Evolutionary conservation across 2,329 filamentous ascomycete genomes (phyloP).

Genomic region (Stromatinia cepivora): DNA sequence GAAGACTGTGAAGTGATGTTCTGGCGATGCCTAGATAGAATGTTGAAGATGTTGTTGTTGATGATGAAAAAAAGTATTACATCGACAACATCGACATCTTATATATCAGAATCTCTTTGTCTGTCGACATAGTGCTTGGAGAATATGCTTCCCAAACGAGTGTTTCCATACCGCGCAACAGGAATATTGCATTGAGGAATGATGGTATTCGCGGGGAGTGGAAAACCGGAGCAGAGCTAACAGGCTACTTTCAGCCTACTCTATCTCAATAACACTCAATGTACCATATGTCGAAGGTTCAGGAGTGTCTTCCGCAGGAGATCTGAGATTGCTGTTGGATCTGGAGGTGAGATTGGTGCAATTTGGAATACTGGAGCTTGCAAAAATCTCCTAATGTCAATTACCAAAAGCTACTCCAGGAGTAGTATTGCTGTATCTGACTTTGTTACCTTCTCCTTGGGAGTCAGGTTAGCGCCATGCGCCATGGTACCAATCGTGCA

Average conservation of each 20-base stretch:
- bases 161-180: conserved; percentile 3
- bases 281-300: neutral
- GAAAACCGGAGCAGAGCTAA: conserved; percentile 12
- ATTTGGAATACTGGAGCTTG: conserved; percentile 9
- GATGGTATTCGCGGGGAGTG: conserved; percentile 1
- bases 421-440: conserved; percentile 10
- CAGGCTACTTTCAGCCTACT: conserved; percentile 12
- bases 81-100: conserved; percentile 8
- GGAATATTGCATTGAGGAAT: neutral
- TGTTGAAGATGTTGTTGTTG: conserved; percentile 16
- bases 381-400: conserved; percentile 13
- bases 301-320: neutral
- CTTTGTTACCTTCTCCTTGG: conserved; percentile 6
- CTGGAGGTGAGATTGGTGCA: neutral
- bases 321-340: neutral
- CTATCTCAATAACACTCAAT: neutral
- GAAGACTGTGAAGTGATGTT: conserved; percentile 12
- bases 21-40: conserved; percentile 13
- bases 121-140: neutral
- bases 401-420: conserved; percentile 12
- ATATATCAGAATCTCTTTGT: conserved; percentile 5
- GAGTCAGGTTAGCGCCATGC: neutral
- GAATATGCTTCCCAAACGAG: conserved; percentile 9
- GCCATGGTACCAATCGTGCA: conserved; percentile 2
- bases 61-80: conserved; percentile 14